These are phyloP conservation scores for Aspergillus eucalypticola DNA, from an alignment of 2,329 filamentous ascomycete species.

Conservation along the genomic window DNA sequence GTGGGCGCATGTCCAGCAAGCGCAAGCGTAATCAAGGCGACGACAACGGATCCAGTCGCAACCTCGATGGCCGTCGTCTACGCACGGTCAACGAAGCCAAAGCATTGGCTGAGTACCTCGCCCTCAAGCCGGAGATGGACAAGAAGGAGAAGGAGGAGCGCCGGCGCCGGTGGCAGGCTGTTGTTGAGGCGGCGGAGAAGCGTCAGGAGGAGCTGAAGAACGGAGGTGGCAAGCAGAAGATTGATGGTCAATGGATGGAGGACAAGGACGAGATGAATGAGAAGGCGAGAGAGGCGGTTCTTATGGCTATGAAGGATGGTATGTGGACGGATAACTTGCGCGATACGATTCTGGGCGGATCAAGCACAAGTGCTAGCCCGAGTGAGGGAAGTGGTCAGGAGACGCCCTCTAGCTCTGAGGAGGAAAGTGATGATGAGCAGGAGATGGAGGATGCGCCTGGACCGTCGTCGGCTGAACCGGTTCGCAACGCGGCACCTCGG, in stretches of 20 bases:
- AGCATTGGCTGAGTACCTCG: conserved; percentile 88
- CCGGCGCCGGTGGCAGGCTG: conserved; percentile 77
- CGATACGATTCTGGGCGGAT: conserved; percentile 37
- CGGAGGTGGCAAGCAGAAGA: conserved; percentile 63
- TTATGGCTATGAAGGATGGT: conserved; percentile 69
- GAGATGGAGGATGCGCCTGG: conserved; percentile 33
- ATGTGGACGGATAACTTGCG: conserved; percentile 46
- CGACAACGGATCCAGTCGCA: conserved; percentile 86
- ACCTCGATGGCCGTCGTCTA: conserved; percentile 84
- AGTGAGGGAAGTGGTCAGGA: conserved; percentile 37
- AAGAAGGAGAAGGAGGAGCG: conserved; percentile 87
- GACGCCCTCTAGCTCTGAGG: conserved; percentile 32
- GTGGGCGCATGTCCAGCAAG: conserved; percentile 95
- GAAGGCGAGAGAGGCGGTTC: conserved; percentile 74
- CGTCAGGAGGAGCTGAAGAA: conserved; percentile 80
- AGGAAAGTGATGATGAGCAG: conserved; percentile 43
- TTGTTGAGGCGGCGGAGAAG: conserved; percentile 80
- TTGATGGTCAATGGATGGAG: conserved; percentile 93
- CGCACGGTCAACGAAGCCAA: conserved; percentile 95
- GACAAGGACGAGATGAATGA: conserved; percentile 88
- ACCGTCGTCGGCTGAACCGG: conserved; percentile 23
- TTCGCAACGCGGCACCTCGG: conserved; percentile 31
- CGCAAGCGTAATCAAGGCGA: conserved; percentile 84
- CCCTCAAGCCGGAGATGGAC: conserved; percentile 97
- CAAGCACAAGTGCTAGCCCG: conserved; percentile 40